Percentiles rank a stretch among this genome's conserved stretches.
These are phyloP conservation scores for Sclerotinia spermophila DNA, from an alignment of 2,329 filamentous ascomycete species.

Conservation along the genomic window DNA sequence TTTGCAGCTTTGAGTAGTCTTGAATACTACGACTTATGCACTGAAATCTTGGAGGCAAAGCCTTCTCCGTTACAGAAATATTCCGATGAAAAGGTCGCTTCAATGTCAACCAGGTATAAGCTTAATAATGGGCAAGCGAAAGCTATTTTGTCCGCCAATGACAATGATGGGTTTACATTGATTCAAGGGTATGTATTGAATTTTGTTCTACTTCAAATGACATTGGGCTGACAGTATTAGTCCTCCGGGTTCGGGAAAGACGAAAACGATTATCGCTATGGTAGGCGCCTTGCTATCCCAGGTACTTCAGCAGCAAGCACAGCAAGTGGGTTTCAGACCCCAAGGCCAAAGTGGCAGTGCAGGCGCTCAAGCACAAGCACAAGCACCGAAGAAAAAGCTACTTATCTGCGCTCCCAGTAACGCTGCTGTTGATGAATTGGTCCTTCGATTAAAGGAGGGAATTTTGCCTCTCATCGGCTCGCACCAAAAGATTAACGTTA, in stretches of 20 bases:
- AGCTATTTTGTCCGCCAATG: conserved; percentile 85
- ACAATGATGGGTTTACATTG: conserved; percentile 95
- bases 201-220: conserved; percentile 19
- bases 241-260: conserved; percentile 95
- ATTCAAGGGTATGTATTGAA: conserved; percentile 71
- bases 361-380: conserved; percentile 38
- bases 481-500: conserved; percentile 73
- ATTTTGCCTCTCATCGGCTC: conserved; percentile 74
- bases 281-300: conserved; percentile 77
- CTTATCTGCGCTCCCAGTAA: conserved; percentile 98
- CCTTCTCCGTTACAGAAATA: conserved; percentile 86
- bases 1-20: conserved; percentile 87
- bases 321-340: conserved; percentile 33
- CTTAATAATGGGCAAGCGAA: conserved; percentile 87
- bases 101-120: conserved; percentile 70
- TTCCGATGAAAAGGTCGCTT: conserved; percentile 65
- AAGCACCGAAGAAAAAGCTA: conserved; percentile 66
- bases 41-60: conserved; percentile 83
- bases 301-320: conserved; percentile 38
- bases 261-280: conserved; percentile 96
- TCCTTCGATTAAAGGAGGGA: conserved; percentile 85
- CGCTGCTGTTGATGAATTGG: conserved; percentile 92
- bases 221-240: conserved; percentile 42
- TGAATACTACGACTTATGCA: conserved; percentile 93
- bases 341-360: conserved; percentile 36